Evolutionary conservation across 148 eudicot genomes (phyloP), one percentile per base, ranked within the genome.

Genomic region (Talinum fruticosum): DNA sequence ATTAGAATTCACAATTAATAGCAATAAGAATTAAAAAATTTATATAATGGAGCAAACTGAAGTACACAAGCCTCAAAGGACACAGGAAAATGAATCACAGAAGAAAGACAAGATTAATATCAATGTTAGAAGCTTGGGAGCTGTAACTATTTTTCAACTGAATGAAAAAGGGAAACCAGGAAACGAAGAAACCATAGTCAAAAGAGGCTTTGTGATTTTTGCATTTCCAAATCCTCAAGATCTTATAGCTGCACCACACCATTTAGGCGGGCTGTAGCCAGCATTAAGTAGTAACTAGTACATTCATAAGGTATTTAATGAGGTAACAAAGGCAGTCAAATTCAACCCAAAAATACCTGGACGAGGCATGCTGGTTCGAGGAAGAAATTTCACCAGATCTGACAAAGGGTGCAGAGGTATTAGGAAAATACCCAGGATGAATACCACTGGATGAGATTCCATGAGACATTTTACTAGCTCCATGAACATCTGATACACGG

Each of bases 261-360:
- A 57, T 57, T 24, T 57, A n/a, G 28, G 64, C 2, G 59, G 59
- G 59, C 59, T 53, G 23, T 16, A 24, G 30, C 30, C 65, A 51
- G n/a, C 65, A 23, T 23, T 59, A 2, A 24, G 29, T 24, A n/a
- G 65, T 59, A 26, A 24, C 10, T 24, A n/a, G 65, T 59, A 26
- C 6, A 24, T 24, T 59, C 2, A 26, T 30, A 8, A 59, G 28
- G 10, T 59, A 51, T 26, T 59, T 59, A 30, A 5, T n/a, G 6
- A 59, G 65, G n/a, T 7, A n/a, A 10, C 26, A 62, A 28, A 26
- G 32, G 34, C 66, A 62, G 28, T 10, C 26, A 28, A 44, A 38
- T 30, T 29, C 51, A 72, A 82, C 75, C 2, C 14, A 62, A 62
- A 62, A 5, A 73, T 77, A 93, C 97, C 97, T 88, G 29, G 88